Evolutionary conservation across 306 rosid genomes (phyloP).

Genomic region (Neltuma alba): DNA sequence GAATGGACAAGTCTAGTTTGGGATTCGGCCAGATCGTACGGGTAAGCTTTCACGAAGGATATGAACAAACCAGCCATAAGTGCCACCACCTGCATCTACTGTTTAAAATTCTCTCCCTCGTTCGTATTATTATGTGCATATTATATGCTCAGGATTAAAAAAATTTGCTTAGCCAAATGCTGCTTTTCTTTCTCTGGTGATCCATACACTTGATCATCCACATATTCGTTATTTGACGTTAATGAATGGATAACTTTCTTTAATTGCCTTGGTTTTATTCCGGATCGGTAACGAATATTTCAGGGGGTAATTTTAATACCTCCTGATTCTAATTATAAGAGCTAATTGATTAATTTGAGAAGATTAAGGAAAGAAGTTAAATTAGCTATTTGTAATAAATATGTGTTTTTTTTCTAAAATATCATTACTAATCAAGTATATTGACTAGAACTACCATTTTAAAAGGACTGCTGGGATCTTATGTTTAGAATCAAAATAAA

Average conservation of each 20-base stretch:
- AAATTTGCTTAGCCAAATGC: neutral
- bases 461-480: no score
- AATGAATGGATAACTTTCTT: neutral
- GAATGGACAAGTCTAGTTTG: neutral
- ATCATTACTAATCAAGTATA: no score
- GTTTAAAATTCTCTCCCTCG: neutral
- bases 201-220: neutral
- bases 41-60: neutral
- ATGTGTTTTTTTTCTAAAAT: no score
- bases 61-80: neutral
- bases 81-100: neutral
- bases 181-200: neutral
- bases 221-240: neutral
- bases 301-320: neutral
- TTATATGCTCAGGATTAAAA: neutral
- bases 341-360: no score
- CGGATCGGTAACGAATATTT: neutral
- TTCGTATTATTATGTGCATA: no score
- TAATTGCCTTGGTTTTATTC: neutral
- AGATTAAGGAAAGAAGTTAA: no score
- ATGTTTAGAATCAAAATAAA: no score
- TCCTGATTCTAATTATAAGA: no score
- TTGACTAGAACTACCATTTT: no score
- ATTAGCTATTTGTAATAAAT: no score
- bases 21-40: neutral